Evolutionary conservation across 768 basidiomycete genomes (phyloP).

Genomic region (Pholiota molesta): DNA sequence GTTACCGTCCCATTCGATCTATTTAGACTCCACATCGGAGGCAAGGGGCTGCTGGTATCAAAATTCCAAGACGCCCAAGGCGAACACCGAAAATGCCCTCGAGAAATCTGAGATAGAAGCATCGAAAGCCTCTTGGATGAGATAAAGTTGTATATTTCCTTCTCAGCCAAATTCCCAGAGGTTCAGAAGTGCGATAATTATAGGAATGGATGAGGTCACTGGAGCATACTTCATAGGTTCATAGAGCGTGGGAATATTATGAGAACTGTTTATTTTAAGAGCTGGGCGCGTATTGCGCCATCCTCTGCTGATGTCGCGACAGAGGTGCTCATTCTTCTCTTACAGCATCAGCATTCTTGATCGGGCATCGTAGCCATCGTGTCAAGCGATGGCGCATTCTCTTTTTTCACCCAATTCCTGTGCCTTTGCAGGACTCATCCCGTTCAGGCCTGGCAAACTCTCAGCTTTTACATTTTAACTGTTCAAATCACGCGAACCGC

Average conservation of each 20-base stretch:
- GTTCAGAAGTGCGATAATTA: not conserved
- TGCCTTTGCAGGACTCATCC: not conserved
- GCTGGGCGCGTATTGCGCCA: conserved; percentile 22
- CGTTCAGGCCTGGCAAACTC: not conserved
- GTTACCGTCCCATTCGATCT: not conserved
- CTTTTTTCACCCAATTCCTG: not conserved
- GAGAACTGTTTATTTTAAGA: not conserved
- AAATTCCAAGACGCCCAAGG: too few relatives aligned
- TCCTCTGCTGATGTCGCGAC: conserved; percentile 23
- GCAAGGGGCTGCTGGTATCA: too few relatives aligned
- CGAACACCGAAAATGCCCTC: not conserved
- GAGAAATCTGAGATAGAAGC: not conserved
- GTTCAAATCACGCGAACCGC: not conserved
- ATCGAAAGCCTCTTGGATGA: not conserved
- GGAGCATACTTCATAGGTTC: not conserved
- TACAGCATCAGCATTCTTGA: not conserved
- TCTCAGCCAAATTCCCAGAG: not conserved
- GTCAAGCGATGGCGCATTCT: not conserved
- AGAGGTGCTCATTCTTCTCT: conserved; percentile 22
- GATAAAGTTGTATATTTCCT: not conserved
- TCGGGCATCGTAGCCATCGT: not conserved
- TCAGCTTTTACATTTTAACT: not conserved
- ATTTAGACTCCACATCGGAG: not conserved
- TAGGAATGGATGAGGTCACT: not conserved
- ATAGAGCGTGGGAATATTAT: conserved; percentile 5